Conservation (phyloP, 805 yeast species). For the Wickerhamiella cacticola region DNA sequence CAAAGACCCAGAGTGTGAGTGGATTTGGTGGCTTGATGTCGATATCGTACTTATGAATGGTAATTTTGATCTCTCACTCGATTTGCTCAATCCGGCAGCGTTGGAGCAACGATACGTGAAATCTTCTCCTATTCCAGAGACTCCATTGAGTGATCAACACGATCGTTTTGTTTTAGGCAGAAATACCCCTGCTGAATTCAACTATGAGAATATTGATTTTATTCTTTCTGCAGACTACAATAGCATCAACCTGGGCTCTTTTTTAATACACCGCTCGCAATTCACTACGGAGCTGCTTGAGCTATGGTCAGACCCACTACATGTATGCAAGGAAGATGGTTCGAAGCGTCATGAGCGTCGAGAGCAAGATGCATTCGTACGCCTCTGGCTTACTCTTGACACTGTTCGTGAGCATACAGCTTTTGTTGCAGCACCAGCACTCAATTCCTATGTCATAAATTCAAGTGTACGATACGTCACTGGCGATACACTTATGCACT, state of each 20-base stretch:
- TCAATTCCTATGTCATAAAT: conserved; percentile 23
- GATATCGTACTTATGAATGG: conserved; percentile 30
- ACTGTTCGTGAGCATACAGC: conserved; percentile 22
- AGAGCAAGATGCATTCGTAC: conserved; percentile 24
- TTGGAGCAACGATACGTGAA: conserved; percentile 21
- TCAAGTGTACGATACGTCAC: not conserved
- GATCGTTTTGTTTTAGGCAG: conserved; percentile 8
- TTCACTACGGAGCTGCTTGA: conserved; percentile 23
- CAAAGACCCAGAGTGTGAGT: conserved; percentile 27
- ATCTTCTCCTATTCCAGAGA: conserved; percentile 18
- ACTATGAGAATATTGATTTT: conserved; percentile 20
- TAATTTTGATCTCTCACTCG: conserved; percentile 22
- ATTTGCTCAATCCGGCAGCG: conserved; percentile 24
- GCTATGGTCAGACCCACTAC: conserved; percentile 24
- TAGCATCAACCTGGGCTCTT: conserved; percentile 28
- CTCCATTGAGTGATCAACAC: conserved; percentile 12
- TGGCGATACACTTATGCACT: conserved; percentile 1
- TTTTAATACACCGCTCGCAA: conserved; percentile 23
- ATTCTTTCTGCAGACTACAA: conserved; percentile 26
- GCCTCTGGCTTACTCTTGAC: conserved; percentile 12
- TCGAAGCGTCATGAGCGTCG: conserved; percentile 15
- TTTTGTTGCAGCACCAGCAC: conserved; percentile 25
- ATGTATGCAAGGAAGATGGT: conserved; percentile 12
- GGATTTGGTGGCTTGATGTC: conserved; percentile 33
- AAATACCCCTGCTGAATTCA: conserved; percentile 11